Percentiles rank a stretch among this genome's conserved stretches.
Conservation (phyloP, 1,284 basidiomycete species). For the Apiotrichum sp. region DNA sequence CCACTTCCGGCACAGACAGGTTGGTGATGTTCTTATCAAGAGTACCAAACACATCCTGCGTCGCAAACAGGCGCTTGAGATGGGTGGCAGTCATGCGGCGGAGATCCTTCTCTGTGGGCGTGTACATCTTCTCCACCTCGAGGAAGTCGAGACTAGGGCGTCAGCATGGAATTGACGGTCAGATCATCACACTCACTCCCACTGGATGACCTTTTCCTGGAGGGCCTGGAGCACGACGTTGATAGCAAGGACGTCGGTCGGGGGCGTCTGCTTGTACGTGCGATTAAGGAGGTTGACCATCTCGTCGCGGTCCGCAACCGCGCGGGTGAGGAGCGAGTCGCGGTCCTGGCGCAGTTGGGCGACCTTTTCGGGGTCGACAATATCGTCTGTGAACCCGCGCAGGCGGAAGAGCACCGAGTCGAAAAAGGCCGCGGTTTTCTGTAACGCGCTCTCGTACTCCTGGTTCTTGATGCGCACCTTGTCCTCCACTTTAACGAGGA, state of each 20-base stretch:
- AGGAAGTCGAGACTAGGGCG: constrained; percentile 46
- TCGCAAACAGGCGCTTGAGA: constrained; percentile 53
- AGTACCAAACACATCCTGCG: constrained; percentile 46
- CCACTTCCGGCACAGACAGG: constrained; percentile 68
- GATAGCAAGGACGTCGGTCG: constrained; percentile 79
- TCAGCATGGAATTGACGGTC: no score
- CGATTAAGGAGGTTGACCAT: constrained; percentile 69
- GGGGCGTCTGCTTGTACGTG: constrained; percentile 70
- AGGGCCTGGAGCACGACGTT: constrained; percentile 80
- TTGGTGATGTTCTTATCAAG: constrained; percentile 41
- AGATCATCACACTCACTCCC: constrained; percentile 55
- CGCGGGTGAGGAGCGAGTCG: constrained; percentile 58
- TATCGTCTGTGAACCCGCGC: constrained; percentile 40
- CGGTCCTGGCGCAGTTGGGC: constrained; percentile 31
- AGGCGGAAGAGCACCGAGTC: constrained; percentile 51
- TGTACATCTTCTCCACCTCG: constrained; percentile 52
- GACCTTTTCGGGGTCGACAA: constrained; percentile 43
- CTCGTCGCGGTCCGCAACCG: constrained; percentile 67
- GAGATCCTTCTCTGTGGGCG: constrained; percentile 48
- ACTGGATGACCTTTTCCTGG: constrained; percentile 93
- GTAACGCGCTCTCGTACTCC: constrained; percentile 75
- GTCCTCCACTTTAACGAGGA: constrained; percentile 76
- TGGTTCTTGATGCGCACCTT: constrained; percentile 82
- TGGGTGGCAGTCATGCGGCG: constrained; percentile 44
- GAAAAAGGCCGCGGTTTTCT: constrained; percentile 61